Evolutionary conservation across 805 yeast genomes (phyloP).

Genomic region (Wickerhamomyces rabaulensis): DNA sequence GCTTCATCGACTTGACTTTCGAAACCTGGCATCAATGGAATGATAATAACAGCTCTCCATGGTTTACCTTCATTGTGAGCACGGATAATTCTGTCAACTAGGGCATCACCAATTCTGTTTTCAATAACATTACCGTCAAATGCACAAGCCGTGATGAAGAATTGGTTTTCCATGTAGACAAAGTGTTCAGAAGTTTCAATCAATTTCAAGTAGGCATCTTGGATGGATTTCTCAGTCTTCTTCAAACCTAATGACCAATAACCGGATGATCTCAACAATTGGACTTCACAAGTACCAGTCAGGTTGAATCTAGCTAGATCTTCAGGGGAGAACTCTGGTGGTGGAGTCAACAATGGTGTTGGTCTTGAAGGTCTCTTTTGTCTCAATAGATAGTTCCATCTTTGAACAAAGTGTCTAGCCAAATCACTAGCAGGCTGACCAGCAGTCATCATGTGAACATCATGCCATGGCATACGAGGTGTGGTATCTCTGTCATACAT

Average conservation of each 20-base stretch:
- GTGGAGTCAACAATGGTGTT: conserved; percentile 90
- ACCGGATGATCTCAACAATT: conserved; percentile 83
- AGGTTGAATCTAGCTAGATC: conserved; percentile 54
- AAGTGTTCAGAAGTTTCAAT: conserved; percentile 92
- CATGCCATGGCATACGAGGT: conserved; percentile 99
- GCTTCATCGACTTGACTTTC: conserved; percentile 88
- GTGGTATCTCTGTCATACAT: conserved; percentile 77
- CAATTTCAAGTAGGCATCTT: conserved; percentile 83
- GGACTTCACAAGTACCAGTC: conserved; percentile 88
- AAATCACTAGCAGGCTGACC: conserved; percentile 94
- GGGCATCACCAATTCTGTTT: conserved; percentile 91
- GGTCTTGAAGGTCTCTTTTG: conserved; percentile 93
- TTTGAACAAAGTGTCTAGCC: conserved; percentile 90
- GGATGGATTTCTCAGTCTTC: conserved; percentile 83
- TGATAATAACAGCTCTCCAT: conserved; percentile 89
- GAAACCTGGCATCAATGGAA: conserved; percentile 98
- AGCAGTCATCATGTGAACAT: conserved; percentile 90
- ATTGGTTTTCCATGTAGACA: conserved; percentile 93
- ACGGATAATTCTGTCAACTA: conserved; percentile 90
- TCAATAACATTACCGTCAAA: conserved; percentile 80
- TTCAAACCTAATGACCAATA: conserved; percentile 90
- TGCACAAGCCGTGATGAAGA: conserved; percentile 84
- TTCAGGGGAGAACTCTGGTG: conserved; percentile 74
- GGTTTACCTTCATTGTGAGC: conserved; percentile 71
- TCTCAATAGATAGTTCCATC: conserved; percentile 92